Percentiles rank a stretch among this genome's conserved stretches.
These are phyloP conservation scores for Bromus sterilis DNA, from an alignment of 176 grass and related monocot species.

Conservation along the genomic window DNA sequence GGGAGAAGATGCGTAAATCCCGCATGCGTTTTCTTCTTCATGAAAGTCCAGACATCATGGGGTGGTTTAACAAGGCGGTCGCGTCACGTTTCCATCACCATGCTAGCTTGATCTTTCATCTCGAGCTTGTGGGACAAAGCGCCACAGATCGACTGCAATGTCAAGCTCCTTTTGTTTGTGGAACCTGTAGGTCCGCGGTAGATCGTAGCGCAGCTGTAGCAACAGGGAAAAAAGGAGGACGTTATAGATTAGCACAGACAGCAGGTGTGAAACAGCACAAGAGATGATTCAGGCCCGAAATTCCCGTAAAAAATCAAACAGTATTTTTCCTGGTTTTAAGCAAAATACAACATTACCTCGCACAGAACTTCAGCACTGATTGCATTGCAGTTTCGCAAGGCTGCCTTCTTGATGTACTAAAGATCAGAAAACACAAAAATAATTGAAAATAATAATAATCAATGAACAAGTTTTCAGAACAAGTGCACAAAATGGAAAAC, in stretches of 20 bases:
- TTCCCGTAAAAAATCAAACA: background rate
- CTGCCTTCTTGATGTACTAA: slow-evolving; percentile 72
- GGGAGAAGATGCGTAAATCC: background rate
- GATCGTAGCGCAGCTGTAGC: slow-evolving; percentile 68
- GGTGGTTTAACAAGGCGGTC: background rate
- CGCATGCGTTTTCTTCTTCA: background rate
- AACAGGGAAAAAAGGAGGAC: background rate
- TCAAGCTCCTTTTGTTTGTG: slow-evolving; percentile 83
- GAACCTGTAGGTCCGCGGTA: slow-evolving; percentile 70
- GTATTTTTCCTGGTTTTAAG: background rate
- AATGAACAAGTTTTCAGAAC: background rate
- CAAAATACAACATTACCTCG: slow-evolving; percentile 47
- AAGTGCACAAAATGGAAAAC: background rate
- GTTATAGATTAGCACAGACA: background rate
- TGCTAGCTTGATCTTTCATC: background rate
- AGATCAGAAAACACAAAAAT: slow-evolving; percentile 5
- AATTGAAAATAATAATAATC: background rate
- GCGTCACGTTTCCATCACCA: background rate
- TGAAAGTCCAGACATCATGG: background rate
- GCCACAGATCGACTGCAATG: slow-evolving; percentile 81
- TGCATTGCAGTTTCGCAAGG: slow-evolving; percentile 47
- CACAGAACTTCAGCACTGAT: slow-evolving; percentile 62
- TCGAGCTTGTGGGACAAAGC: slow-evolving; percentile 52
- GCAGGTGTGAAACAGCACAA: background rate
- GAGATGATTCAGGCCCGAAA: background rate